Percentiles rank a stretch among this genome's conserved stretches.
These are phyloP conservation scores for Cylindrotheca fusiformis DNA, from an alignment of 108 stramenopile genomes.

Conservation along the genomic window DNA sequence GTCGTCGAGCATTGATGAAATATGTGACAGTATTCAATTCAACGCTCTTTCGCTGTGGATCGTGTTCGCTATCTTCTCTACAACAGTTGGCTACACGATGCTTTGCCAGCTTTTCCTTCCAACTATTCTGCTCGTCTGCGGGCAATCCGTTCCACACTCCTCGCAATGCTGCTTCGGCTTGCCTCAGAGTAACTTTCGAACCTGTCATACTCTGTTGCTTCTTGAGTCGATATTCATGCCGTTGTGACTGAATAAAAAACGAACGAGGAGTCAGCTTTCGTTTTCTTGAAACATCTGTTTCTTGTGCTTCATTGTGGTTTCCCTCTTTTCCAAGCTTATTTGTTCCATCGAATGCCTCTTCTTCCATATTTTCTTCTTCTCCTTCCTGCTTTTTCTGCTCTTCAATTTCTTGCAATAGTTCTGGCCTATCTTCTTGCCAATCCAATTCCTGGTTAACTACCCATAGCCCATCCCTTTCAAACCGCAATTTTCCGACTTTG, in stretches of 20 bases:
- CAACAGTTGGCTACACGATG: background rate
- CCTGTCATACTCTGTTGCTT: conserved; percentile 8
- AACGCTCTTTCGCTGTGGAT: background rate
- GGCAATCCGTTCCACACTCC: too few species aligned
- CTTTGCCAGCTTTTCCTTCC: conserved; percentile 2
- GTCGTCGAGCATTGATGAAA: background rate
- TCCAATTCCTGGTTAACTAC: conserved; percentile 83
- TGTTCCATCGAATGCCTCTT: conserved; percentile 16
- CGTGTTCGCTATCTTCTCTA: background rate
- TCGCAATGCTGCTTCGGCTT: conserved; percentile 8
- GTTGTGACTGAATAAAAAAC: conserved; percentile 19
- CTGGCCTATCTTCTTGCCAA: conserved; percentile 61
- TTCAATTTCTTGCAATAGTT: conserved; percentile 21
- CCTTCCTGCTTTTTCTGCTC: conserved; percentile 14
- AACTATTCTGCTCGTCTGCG: too few species aligned
- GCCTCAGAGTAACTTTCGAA: background rate
- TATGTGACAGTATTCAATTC: background rate
- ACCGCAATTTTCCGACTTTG: conserved; percentile 70
- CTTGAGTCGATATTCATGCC: conserved; percentile 23
- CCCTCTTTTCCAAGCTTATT: background rate
- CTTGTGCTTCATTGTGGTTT: background rate
- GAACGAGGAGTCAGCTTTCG: conserved; percentile 15
- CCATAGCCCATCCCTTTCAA: conserved; percentile 84
- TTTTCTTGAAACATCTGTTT: background rate
- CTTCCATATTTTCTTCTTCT: conserved; percentile 26